These are phyloP conservation scores for Rhynchosporium secalis DNA, from an alignment of 2,329 filamentous ascomycete genomes.

Conservation along the genomic window DNA sequence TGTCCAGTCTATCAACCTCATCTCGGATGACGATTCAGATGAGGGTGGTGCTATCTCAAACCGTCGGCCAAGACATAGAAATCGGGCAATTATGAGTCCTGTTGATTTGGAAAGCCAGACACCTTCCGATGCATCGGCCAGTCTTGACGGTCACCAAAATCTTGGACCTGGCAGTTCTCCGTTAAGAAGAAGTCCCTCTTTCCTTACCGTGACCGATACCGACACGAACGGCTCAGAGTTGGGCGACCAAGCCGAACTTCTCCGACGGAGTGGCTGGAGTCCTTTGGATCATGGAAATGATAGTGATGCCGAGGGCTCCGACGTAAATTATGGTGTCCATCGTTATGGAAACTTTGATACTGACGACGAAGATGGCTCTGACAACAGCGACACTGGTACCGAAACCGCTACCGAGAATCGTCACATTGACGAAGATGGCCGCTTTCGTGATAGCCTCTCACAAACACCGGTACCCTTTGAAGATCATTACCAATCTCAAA, in stretches of 20 bases:
- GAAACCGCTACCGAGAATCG: slow-evolving; percentile 36
- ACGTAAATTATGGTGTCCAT: slow-evolving; percentile 19
- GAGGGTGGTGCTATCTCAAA: slow-evolving; percentile 37
- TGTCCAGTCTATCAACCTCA: slow-evolving; percentile 20
- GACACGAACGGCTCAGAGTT: slow-evolving; percentile 36
- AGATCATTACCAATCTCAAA: slow-evolving; percentile 15
- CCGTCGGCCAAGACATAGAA: slow-evolving; percentile 28
- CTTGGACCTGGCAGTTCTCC: slow-evolving; percentile 6
- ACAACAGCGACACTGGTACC: slow-evolving; percentile 35
- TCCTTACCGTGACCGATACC: slow-evolving; percentile 27
- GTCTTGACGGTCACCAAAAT: slow-evolving; percentile 14
- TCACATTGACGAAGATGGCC: slow-evolving; percentile 29
- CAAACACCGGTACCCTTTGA: slow-evolving; percentile 27
- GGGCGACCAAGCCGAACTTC: slow-evolving; percentile 35
- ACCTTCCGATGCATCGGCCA: slow-evolving; percentile 8
- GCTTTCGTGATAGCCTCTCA: slow-evolving; percentile 29
- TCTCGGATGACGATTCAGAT: slow-evolving; percentile 39
- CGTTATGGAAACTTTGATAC: slow-evolving; percentile 16
- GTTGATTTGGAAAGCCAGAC: neutral
- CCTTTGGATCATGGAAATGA: slow-evolving; percentile 39
- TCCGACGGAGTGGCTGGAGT: slow-evolving; percentile 38
- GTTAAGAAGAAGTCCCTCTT: slow-evolving; percentile 26
- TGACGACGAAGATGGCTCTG: slow-evolving; percentile 25
- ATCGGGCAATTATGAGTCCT: neutral
- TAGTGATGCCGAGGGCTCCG: slow-evolving; percentile 32